Evolutionary conservation across 2,329 filamentous ascomycete species (phyloP), one percentile per base, ranked within the genome.

Genomic region (Fusarium scirpi): DNA sequence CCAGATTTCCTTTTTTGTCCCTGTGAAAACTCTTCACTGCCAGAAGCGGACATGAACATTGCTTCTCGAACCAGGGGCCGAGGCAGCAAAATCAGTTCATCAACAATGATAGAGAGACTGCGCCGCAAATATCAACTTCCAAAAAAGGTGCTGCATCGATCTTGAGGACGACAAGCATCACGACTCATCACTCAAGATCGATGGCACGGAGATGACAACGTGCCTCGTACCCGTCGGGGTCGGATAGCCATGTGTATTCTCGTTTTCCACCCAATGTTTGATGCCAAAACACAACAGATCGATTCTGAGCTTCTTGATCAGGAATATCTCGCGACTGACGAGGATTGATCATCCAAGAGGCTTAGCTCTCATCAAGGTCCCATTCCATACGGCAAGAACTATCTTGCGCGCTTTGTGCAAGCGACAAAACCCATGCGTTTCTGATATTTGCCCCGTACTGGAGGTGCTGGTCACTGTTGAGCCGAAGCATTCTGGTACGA

Each of bases 61-160:
- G 34, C 59, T 52, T 65, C 38, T 46, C 49, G 53, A 64, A 59
- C 34, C 62, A 48, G 41, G 56, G 38, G 54, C 51, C 30, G 47
- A 55, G 29, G 41, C 41, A 40, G 46, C 52, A 53, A 63, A 64
- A 74, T 62, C 67, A 64, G 67, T 66, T 64, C 52, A 74, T 72
- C 53, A 47, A 32, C 20, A 58, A 44, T 47, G 41, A 34, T 27
- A 44, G 47, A 43, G 22, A 43, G 44, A 29, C 47, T 44, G 11
- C 45, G 40, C 59, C 41, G 32, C 60, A n/a, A 34, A 22, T 27
- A 46, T 56, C 38, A 30, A 48, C 59, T 58, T 43, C 46, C 30
- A 48, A 61, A 60, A 62, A 60, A 70, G 46, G 49, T n/a, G 30
- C 54, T 62, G 51, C 59, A 58, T 58, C 49, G 53, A 57, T 29